Evolutionary conservation across 495 filamentous ascomycete species (phyloP), one percentile per base, ranked within the genome.

Genomic region (Letharia lupina): DNA sequence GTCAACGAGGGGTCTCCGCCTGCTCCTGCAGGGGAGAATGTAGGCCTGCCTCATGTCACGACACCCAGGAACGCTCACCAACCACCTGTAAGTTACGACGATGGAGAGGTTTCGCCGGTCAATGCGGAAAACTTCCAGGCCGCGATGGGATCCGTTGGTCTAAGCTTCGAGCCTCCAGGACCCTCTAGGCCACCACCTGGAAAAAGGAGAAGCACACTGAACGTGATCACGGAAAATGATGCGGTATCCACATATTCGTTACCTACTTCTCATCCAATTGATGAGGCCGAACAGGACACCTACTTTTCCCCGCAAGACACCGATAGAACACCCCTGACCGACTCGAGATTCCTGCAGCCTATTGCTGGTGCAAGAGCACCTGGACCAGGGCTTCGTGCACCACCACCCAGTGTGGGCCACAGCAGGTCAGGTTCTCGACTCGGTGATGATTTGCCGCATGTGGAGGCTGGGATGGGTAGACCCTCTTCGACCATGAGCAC

Each of bases 281-380:
- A 83, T 66, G 80, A 83, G 60, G 72, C 77, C 13, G 66, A 69
- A 16, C 56, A 83, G 50, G 83, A 85, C 37, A 75, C 80, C 63
- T 88, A 87, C 66, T 79, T 85, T 58, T 74, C 77, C 33, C 74
- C 75, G 23, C 71, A 75, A 59, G 87, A 92, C 70, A 85, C 85
- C 39, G 91, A 96, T 70, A 82, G 79, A 9, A 82, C 84, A 44
- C 86, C 84, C 63, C 79, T 94, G 68, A 91, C 88, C 35, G 79
- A 84, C 68, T 72, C 77, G 42, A 77, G 73, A 66, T 80, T 82
- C 66, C 72, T 85, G 20, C 87, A 91, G 73, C 89, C 89, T 52
- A 88, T 93, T 40, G 82, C 82, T 67, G 87, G 89, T 56, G 80
- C 82, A 15, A 64, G 79, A 42, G 70, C 28, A 12, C 37, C 64